Conservation (phyloP, 257 asterid species). For the Rauvolfia tetraphylla region DNA sequence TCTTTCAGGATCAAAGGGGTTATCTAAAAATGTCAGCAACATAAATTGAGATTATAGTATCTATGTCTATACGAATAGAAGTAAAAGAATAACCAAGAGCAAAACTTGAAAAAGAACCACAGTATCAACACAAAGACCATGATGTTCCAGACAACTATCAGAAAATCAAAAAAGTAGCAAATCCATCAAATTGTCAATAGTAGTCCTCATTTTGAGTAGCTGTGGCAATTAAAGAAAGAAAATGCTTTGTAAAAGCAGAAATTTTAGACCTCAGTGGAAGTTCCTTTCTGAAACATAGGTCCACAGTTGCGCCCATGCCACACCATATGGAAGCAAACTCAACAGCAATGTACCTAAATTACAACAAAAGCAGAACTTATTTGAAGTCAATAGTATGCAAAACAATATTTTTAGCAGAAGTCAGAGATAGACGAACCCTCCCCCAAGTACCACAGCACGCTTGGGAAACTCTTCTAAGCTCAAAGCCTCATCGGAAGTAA, state of each 20-base stretch:
- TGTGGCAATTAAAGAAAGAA: slow-evolving; percentile 9
- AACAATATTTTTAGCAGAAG: slow-evolving; percentile 8
- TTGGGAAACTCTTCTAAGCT: slow-evolving; percentile 96
- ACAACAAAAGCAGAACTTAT: slow-evolving; percentile 8
- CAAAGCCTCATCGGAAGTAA: slow-evolving; percentile 99
- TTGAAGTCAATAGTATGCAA: slow-evolving; percentile 17
- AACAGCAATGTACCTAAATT: slow-evolving; percentile 84
- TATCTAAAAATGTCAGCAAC: not conserved
- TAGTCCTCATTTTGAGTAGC: not conserved
- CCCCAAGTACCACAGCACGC: slow-evolving; percentile 84
- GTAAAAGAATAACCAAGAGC: not conserved
- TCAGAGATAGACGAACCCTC: slow-evolving; percentile 54
- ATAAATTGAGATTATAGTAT: not conserved
- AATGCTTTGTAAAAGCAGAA: not conserved
- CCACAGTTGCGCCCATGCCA: slow-evolving; percentile 92
- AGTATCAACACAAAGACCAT: not conserved
- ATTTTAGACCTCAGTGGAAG: slow-evolving; percentile 80
- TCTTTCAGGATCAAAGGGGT: not conserved
- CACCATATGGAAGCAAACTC: slow-evolving; percentile 99
- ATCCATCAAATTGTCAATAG: not conserved
- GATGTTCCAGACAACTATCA: not conserved
- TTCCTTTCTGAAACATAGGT: slow-evolving; percentile 82
- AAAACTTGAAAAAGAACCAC: not conserved
- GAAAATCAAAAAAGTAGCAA: not conserved
- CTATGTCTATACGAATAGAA: no score